Evolutionary conservation across 2,329 filamentous ascomycete species (phyloP), one percentile per base, ranked within the genome.

Genomic region (Aaosphaeria pasadenensis): DNA sequence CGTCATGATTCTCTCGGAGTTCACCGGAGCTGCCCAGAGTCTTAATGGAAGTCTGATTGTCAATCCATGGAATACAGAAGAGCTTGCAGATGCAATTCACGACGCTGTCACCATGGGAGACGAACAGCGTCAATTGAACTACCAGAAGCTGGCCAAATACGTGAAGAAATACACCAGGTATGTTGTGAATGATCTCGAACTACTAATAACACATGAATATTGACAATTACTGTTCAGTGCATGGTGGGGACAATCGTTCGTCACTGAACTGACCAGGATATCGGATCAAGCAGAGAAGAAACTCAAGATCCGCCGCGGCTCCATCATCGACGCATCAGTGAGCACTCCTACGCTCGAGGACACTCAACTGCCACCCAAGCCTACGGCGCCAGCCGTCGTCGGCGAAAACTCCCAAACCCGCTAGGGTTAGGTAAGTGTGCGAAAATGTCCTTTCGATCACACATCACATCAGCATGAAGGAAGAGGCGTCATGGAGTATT

Each of bases 61-160:
- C 64, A 99, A 99, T 72, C 94, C 94, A 1, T 99, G 94, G 94
- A 97, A 97, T 70, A 96, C 91, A 0, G 91, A 96, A 66, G 92
- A 97, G 71, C 78, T 97, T 35, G 91, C 92, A 38, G 89, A 91
- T 61, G 89, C 91, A 5, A 91, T 97, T 58, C 88, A 96, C 71
- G 91, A 96, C 57, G 90, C 92, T n/a, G 91, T 97, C 39, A 96
- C 91, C 46, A 96, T 97, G 90, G 87, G 87, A 45, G 84, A 91
- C 13, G 91, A 96, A 71, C 88, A 94, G 74, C 85, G 91, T 45
- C 84, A 86, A 51, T 77, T 86, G 48, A 96, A 96, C 72, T 96
- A 89, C 75, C 84, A 87, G 67, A 96, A 96, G 72, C 78, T 99
- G 50, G 88, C 94, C 67, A 89, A 89, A 73, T 97, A 97, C 66